Percentiles rank a stretch among this genome's conserved stretches.
phyloP scores from a whole-genome alignment of 345 rosid genomes.

The Anacardium occidentale region DNA sequence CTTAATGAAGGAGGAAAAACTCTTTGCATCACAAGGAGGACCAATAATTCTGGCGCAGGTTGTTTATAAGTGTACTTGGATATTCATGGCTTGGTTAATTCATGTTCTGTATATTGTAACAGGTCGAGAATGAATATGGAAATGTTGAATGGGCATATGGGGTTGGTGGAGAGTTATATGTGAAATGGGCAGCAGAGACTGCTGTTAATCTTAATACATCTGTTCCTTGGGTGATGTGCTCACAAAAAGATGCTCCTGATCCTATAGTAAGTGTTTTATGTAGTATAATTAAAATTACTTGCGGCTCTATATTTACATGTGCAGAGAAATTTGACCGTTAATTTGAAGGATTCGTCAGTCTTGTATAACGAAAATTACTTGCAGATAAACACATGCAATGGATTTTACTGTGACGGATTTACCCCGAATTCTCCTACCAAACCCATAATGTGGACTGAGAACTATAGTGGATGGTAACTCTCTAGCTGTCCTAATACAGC shows the following conservation, averaged over 20 bases:
- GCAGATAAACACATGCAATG: slow-evolving; percentile 76
- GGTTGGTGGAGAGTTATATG: slow-evolving; percentile 43
- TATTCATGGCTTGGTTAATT: background rate
- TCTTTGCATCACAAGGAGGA: slow-evolving; percentile 69
- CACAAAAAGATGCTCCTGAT: slow-evolving; percentile 59
- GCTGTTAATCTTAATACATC: slow-evolving; percentile 55
- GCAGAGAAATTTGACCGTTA: background rate
- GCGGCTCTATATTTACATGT: background rate
- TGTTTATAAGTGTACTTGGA: background rate
- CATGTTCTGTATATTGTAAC: slow-evolving; percentile 9
- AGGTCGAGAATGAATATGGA: slow-evolving; percentile 72
- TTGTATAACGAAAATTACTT: slow-evolving; percentile 5
- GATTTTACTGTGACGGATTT: slow-evolving; percentile 59
- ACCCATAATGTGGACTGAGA: slow-evolving; percentile 72
- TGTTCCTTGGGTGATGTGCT: slow-evolving; percentile 77
- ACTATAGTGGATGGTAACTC: slow-evolving; percentile 59
- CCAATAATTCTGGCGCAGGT: slow-evolving; percentile 76
- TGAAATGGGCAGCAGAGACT: slow-evolving; percentile 66
- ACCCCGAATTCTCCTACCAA: slow-evolving; percentile 56
- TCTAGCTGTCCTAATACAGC: background rate
- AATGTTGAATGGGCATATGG: slow-evolving; percentile 60
- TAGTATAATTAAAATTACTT: too few species aligned
- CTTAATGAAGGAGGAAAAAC: slow-evolving; percentile 54
- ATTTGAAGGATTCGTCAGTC: background rate
- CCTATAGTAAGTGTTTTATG: slow-evolving; percentile 40